Evolutionary conservation across 2,329 filamentous ascomycete species (phyloP), one percentile per base, ranked within the genome.

Genomic region (Emergomyces pasteurianus): DNA sequence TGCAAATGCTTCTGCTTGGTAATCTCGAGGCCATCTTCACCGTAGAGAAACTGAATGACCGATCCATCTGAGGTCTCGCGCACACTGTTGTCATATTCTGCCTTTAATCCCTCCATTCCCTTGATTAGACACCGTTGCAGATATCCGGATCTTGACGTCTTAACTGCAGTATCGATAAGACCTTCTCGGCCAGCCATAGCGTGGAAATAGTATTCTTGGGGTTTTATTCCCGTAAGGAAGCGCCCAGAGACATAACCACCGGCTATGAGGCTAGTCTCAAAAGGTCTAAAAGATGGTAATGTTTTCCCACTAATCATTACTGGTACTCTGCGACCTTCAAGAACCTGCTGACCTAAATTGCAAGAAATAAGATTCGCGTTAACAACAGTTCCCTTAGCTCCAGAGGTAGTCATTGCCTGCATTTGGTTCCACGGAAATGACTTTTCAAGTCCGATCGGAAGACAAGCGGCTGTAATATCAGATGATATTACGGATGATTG

Each of bases 201-300:
- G 83, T 99, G 94, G 80, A 99, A 99, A 74, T 92, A 99, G 74
- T 96, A 99, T 73, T 99, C 95, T 70, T 99, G 94, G 4, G 94
- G 94, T 60, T 92, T 86, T 63, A 99, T 94, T 63, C 94, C 94
- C 28, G 95, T 99, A 80, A 99, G 88, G 83, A 99, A 99, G 72
- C 94, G 90, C 70, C 95, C 90, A 57, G 89, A 88, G 65, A 99
- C 89, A 75, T 95, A 99, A 21, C 94, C 94, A 69, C 92, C 92
- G 58, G 94, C 94, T 67, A 91, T 83, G 7, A 95, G 83, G 66
- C 91, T 85, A 0, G 92, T 92, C 67, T 99, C 94, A 69, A 88
- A 97, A 0, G 92, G 89, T 69, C 86, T 88, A 78, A 97, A 99
- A 69, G 92, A 96, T 6, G 94, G 94, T 62, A 99, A 73, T 3